These are phyloP conservation scores for Paratrimastix pyriformis DNA, from an alignment of 78 protist genomes.

Conservation along the genomic window DNA sequence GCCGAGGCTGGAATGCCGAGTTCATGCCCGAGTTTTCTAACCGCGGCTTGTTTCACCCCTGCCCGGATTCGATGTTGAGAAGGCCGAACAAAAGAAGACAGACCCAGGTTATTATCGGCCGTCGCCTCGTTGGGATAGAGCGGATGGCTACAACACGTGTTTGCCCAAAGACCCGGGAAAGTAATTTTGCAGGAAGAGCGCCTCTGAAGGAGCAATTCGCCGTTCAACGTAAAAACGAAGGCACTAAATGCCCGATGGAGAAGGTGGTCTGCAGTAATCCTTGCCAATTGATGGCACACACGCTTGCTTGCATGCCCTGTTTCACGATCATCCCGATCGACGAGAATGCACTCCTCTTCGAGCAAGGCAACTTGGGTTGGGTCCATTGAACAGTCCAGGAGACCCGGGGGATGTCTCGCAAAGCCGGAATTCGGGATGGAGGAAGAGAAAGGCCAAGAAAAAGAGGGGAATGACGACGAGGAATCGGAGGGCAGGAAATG, in stretches of 20 bases:
- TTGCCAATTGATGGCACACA: too few relatives aligned
- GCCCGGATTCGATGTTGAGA: neutral
- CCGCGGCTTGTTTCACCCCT: conserved; percentile 10
- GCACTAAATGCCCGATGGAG: conserved; percentile 14
- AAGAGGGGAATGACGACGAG: too few relatives aligned
- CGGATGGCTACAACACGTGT: conserved; percentile 19
- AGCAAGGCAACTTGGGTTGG: too few relatives aligned
- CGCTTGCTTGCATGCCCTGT: too few relatives aligned
- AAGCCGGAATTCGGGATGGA: too few relatives aligned
- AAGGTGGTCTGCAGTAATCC: too few relatives aligned
- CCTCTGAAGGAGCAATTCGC: neutral
- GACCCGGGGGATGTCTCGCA: too few relatives aligned
- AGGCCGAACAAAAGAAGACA: neutral
- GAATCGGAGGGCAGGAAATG: too few relatives aligned
- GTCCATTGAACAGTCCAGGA: too few relatives aligned
- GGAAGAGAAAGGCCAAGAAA: too few relatives aligned
- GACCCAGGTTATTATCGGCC: neutral
- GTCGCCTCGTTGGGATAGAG: neutral
- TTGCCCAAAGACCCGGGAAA: conserved; percentile 10
- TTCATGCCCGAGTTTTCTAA: neutral
- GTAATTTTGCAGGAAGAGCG: neutral
- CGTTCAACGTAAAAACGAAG: neutral
- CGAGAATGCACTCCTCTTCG: too few relatives aligned
- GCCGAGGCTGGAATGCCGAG: neutral
- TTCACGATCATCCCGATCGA: too few relatives aligned